Evolutionary conservation across 2,329 filamentous ascomycete species (phyloP).

Genomic region (Fusarium tanahbumbuense): DNA sequence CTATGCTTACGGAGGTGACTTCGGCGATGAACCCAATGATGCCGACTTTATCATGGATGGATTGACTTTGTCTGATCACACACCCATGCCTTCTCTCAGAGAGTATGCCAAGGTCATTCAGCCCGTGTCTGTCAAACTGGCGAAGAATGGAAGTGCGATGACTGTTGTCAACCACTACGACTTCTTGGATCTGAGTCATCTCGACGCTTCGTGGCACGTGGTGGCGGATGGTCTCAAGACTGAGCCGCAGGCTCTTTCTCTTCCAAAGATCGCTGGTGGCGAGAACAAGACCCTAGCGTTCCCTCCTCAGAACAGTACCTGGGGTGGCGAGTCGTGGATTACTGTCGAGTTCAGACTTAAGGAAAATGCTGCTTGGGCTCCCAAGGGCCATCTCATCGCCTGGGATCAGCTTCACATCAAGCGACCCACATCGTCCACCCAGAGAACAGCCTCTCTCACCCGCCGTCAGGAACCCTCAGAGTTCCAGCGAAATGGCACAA

Average conservation of each 20-base stretch:
- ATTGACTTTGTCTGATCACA: constrained; percentile 46
- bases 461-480: not conserved
- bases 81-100: constrained; percentile 10
- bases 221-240: constrained; percentile 13
- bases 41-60: constrained; percentile 70
- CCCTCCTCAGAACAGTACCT: rapidly evolving
- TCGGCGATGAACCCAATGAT: constrained; percentile 70
- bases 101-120: constrained; percentile 34
- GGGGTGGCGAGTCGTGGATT: constrained; percentile 3
- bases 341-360: constrained; percentile 14
- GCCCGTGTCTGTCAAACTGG: not conserved
- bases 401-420: constrained; percentile 26
- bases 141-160: not conserved
- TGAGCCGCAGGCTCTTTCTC: not conserved
- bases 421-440: rapidly evolving
- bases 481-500: not conserved
- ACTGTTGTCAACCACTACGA: constrained; percentile 13
- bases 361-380: not conserved
- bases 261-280: not conserved
- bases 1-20: constrained; percentile 69
- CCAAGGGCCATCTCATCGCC: not conserved
- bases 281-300: not conserved
- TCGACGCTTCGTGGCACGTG: constrained; percentile 19
- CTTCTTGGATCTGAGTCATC: constrained; percentile 15
- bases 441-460: rapidly evolving